These are phyloP conservation scores for Alternaria rosae DNA, from an alignment of 2,329 filamentous ascomycete species.

Conservation along the genomic window DNA sequence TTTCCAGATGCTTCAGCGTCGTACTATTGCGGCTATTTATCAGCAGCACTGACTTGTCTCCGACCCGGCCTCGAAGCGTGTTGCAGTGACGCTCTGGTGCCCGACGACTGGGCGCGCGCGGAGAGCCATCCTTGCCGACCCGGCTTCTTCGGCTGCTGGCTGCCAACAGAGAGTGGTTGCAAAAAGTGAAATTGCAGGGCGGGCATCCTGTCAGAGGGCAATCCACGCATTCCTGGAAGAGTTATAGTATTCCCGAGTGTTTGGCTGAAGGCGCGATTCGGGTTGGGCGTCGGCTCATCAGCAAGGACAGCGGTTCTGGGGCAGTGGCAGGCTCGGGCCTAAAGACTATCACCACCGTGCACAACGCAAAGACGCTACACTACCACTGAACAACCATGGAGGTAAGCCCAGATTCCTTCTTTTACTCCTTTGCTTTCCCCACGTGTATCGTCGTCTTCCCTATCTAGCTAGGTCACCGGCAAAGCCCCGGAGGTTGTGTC, in stretches of 20 bases:
- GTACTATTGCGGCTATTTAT: constrained; percentile 15
- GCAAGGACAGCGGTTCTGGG: constrained; percentile 6
- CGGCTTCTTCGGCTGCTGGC: constrained; percentile 14
- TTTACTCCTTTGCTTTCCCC: constrained; percentile 20
- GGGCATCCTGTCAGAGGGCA: not conserved
- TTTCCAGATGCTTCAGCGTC: constrained; percentile 15
- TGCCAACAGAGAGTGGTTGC: constrained; percentile 6
- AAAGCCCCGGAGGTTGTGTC: constrained; percentile 12
- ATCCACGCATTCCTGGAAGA: not conserved
- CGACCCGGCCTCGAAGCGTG: constrained; percentile 22
- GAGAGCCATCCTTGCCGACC: constrained; percentile 19
- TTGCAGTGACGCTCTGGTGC: constrained; percentile 16
- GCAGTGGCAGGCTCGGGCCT: constrained; percentile 23
- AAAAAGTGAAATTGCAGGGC: constrained; percentile 2
- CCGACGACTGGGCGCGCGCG: constrained; percentile 15
- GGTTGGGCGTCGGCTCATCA: constrained; percentile 8
- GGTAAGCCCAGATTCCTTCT: constrained; percentile 39
- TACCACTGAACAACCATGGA: constrained; percentile 41
- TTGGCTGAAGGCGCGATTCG: not conserved
- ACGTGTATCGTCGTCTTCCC: constrained; percentile 17
- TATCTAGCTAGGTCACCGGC: constrained; percentile 5
- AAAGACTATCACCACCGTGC: constrained; percentile 40
- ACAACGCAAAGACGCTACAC: constrained; percentile 32
- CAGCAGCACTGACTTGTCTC: constrained; percentile 16
- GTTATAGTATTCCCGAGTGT: not conserved